Evolutionary conservation across 257 asterid species (phyloP), one percentile per base, ranked within the genome.

Genomic region (Cruciata laevipes): DNA sequence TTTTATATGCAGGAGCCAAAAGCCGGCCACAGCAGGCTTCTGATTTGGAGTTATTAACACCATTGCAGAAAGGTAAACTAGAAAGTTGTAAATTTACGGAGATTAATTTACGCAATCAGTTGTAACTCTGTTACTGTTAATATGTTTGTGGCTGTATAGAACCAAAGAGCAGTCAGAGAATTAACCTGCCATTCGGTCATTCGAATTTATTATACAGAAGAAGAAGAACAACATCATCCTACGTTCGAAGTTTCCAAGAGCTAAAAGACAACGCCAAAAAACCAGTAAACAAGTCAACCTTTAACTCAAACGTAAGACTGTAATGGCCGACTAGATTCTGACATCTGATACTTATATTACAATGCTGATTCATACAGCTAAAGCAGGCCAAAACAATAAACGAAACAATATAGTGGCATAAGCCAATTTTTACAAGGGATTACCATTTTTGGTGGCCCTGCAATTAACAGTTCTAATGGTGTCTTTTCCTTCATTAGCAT

Each of bases 11-110:
- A 30, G 40, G 65, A 31, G 40, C 63, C 72, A 69, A 35, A 69
- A 7, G 85, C 83, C 81, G 85, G 83, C 81, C 75, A 37, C 0
- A 10, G 40, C 62, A 30, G 73, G 70, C 69, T 31, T 42, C 18
- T 66, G 5, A 47, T n/a, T 47, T 27, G 27, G 61, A 49, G 58
- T 49, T 40, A 18, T 58, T 52, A 53, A 51, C 63, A 62, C 20
- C 53, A 18, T 40, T 13, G 63, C 16, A 25, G 67, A 67, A 67
- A 32, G 61, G 59, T 20, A 7, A 56, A 70, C 31, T 62, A 69
- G 47, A 51, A 42, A 60, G 67, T 40, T 38, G 14, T 16, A 7
- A 47, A 47, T 47, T 4, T 16, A 13, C 6, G 14, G 53, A 47
- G 53, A 47, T 14, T 47, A 47, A 16, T 16, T 47, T 47, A 17